Evolutionary conservation across 148 eudicot species (phyloP).

Genomic region (Spergularia marina): DNA sequence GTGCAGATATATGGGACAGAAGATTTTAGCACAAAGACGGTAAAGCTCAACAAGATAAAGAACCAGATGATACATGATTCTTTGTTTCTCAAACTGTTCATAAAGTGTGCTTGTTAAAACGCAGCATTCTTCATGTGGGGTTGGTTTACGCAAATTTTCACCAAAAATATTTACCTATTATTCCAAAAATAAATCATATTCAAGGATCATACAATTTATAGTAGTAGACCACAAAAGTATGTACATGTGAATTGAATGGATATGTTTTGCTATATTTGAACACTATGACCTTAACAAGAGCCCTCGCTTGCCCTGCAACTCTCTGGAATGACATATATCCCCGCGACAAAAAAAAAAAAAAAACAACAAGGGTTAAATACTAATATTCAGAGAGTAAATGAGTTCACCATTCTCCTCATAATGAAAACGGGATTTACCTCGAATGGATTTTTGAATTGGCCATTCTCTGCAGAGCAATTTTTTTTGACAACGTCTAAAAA

Average conservation of each 20-base stretch:
- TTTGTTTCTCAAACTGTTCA: slow-evolving; percentile 20
- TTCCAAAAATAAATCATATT: slow-evolving; percentile 15
- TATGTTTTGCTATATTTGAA: slow-evolving; percentile 13
- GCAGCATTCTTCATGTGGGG: slow-evolving; percentile 10
- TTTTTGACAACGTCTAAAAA: too few species aligned
- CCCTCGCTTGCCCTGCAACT: not conserved
- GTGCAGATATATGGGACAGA: slow-evolving; percentile 63
- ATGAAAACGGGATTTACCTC: too few species aligned
- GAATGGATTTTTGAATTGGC: too few species aligned
- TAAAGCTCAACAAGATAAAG: slow-evolving; percentile 8
- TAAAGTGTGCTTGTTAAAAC: slow-evolving; percentile 3
- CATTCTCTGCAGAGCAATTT: too few species aligned
- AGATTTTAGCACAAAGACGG: slow-evolving; percentile 38
- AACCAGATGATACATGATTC: slow-evolving; percentile 20
- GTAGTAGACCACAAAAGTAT: slow-evolving; percentile 12
- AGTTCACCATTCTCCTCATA: too few species aligned
- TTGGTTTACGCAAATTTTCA: slow-evolving; percentile 10
- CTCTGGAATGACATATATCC: slow-evolving; percentile 1
- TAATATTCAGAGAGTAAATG: not conserved
- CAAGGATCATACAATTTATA: not conserved
- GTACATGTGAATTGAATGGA: slow-evolving; percentile 16
- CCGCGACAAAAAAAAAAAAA: not conserved
- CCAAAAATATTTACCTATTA: slow-evolving; percentile 1
- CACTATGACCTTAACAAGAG: not conserved
- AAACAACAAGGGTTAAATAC: not conserved